Evolutionary conservation across 345 rosid genomes (phyloP).

Genomic region (Lenwebbia sp.): DNA sequence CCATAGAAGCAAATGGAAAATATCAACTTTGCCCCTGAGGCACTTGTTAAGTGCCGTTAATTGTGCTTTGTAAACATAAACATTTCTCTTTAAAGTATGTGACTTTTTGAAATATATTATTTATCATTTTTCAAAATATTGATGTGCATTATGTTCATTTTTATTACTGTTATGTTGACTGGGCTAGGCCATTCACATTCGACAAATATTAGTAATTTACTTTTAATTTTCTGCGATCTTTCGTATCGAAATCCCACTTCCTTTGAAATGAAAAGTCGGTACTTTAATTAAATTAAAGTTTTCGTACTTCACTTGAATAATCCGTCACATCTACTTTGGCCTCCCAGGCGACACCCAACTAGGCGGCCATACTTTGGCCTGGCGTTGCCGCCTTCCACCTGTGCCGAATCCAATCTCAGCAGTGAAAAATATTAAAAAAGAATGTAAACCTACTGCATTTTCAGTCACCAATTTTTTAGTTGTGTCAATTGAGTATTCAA

Average conservation of each 20-base stretch:
- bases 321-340: not conserved
- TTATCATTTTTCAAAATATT: not conserved
- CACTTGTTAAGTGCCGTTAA: not conserved
- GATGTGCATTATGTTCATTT: not conserved
- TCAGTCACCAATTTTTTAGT: too few species aligned
- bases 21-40: not conserved
- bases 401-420: not conserved
- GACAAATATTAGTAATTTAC: not conserved
- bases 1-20: not conserved
- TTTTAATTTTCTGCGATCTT: not conserved
- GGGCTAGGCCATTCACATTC: not conserved
- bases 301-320: not conserved
- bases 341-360: not conserved
- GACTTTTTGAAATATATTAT: not conserved
- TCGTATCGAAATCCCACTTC: not conserved
- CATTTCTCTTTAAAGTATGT: not conserved
- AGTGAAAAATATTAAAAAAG: too few species aligned
- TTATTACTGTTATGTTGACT: not conserved
- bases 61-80: not conserved
- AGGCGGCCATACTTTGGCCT: not conserved
- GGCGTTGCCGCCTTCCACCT: not conserved
- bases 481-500: too few species aligned
- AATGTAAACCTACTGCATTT: too few species aligned
- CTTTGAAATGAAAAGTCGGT: not conserved
- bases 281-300: not conserved